A percentile compares a stretch with the other conserved stretches of the same genome.
Conservation (phyloP, 2,329 filamentous ascomycete genomes). For the Trichophyton simii region DNA sequence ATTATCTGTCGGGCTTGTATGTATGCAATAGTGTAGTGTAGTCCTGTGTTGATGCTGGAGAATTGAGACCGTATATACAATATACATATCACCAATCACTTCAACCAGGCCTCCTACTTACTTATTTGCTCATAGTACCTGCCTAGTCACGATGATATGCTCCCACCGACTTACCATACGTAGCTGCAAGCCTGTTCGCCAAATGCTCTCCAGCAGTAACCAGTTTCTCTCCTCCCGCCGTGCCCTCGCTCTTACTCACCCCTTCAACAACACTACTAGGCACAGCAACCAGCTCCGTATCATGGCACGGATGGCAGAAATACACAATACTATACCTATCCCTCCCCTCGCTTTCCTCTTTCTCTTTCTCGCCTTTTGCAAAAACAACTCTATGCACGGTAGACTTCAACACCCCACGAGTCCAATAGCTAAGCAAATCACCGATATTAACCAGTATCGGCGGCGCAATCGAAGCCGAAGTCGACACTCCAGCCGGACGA, state of each 20-base stretch:
- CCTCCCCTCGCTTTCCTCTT: slow-evolving; percentile 26
- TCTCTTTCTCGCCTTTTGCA: slow-evolving; percentile 24
- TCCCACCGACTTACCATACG: slow-evolving; percentile 36
- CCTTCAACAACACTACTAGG: slow-evolving; percentile 40
- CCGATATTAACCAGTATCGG: slow-evolving; percentile 65
- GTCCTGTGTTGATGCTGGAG: no score
- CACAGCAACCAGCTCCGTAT: slow-evolving; percentile 42
- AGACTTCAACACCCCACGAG: slow-evolving; percentile 69
- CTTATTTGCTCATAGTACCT: background rate
- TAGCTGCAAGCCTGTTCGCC: slow-evolving; percentile 44
- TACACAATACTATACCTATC: slow-evolving; percentile 47
- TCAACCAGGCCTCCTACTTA: no score
- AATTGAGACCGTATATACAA: background rate
- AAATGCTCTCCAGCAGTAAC: slow-evolving; percentile 50
- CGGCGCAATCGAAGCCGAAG: slow-evolving; percentile 40
- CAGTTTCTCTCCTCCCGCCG: slow-evolving; percentile 28
- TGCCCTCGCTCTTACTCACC: slow-evolving; percentile 20
- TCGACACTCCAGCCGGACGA: slow-evolving; percentile 31
- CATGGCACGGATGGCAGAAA: slow-evolving; percentile 51
- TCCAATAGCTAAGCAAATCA: slow-evolving; percentile 73
- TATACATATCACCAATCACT: background rate
- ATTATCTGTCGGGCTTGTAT: no score
- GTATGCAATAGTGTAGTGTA: no score
- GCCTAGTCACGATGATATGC: slow-evolving; percentile 4
- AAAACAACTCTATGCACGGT: slow-evolving; percentile 87